phyloP scores from a whole-genome alignment of 2,329 filamentous ascomycete genomes.

The Penicillium griseofulvum region DNA sequence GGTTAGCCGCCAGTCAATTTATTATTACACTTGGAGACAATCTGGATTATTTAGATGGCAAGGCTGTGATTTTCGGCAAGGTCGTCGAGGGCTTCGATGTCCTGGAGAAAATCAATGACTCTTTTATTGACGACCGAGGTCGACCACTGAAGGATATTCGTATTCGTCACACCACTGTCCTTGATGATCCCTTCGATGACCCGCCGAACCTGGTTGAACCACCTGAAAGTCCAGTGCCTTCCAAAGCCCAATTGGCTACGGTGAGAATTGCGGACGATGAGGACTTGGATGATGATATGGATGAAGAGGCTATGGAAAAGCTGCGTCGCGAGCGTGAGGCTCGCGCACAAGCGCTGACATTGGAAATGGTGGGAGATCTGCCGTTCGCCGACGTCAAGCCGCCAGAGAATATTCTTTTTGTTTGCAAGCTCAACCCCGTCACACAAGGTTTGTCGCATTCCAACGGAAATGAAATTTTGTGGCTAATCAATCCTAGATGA shows the following conservation, averaged over 20 bases:
- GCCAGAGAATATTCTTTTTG: constrained; percentile 94
- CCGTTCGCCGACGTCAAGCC: constrained; percentile 97
- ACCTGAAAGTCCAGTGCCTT: constrained; percentile 74
- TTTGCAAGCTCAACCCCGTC: constrained; percentile 97
- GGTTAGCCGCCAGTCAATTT: constrained; percentile 87
- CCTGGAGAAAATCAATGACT: constrained; percentile 86
- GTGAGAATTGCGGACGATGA: constrained; percentile 90
- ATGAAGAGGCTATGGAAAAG: constrained; percentile 77
- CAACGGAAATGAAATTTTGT: background rate
- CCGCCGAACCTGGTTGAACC: constrained; percentile 74
- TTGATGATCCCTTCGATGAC: constrained; percentile 90
- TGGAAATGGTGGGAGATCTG: constrained; percentile 97
- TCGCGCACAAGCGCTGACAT: constrained; percentile 84
- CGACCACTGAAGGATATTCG: constrained; percentile 90
- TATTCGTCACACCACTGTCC: constrained; percentile 84
- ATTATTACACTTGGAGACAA: constrained; percentile 87
- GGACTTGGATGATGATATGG: constrained; percentile 71
- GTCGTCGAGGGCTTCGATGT: constrained; percentile 95
- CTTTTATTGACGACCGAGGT: constrained; percentile 82
- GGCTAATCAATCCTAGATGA: constrained; percentile 58
- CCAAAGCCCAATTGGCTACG: constrained; percentile 81
- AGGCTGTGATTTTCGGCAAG: constrained; percentile 91
- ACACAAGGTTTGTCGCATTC: constrained; percentile 60
- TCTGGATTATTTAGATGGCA: constrained; percentile 85
- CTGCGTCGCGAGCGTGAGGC: constrained; percentile 84